A percentile compares a stretch with the other conserved stretches of the same genome.
phyloP scores from a whole-genome alignment of 305 asterid genomes.

The Solanum hybrid region DNA sequence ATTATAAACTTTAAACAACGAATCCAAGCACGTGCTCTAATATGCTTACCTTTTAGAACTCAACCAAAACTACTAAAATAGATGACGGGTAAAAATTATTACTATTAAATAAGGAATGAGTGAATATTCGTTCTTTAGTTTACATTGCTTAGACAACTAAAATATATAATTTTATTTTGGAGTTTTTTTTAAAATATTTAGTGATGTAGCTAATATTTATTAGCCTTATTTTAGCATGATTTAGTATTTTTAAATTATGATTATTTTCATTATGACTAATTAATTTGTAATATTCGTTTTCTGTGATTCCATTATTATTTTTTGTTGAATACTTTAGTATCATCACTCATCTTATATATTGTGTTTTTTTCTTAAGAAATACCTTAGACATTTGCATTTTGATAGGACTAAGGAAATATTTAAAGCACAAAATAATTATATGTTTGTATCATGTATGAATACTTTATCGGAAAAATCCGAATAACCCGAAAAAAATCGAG shows the following conservation, averaged over 20 bases:
- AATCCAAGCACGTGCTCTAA: too few relatives aligned
- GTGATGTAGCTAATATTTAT: background rate
- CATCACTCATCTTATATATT: background rate
- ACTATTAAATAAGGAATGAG: too few relatives aligned
- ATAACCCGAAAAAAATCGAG: background rate
- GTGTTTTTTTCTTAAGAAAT: background rate
- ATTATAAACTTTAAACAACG: too few relatives aligned
- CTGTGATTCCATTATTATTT: background rate
- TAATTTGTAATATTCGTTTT: background rate
- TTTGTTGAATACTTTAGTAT: background rate
- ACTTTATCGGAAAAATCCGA: background rate
- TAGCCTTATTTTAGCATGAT: background rate
- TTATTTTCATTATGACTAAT: too few relatives aligned
- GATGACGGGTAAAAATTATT: background rate
- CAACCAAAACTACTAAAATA: background rate
- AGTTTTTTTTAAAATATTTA: too few relatives aligned
- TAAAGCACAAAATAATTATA: too few relatives aligned
- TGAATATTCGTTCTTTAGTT: too few relatives aligned
- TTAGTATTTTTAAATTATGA: background rate
- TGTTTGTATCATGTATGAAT: background rate
- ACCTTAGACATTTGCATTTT: background rate
- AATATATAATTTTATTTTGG: background rate
- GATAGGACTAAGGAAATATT: background rate
- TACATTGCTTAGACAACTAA: too few relatives aligned
- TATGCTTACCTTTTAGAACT: background rate